Evolutionary conservation across 2,329 filamentous ascomycete genomes (phyloP).

Genomic region (Stachybotrys elegans): DNA sequence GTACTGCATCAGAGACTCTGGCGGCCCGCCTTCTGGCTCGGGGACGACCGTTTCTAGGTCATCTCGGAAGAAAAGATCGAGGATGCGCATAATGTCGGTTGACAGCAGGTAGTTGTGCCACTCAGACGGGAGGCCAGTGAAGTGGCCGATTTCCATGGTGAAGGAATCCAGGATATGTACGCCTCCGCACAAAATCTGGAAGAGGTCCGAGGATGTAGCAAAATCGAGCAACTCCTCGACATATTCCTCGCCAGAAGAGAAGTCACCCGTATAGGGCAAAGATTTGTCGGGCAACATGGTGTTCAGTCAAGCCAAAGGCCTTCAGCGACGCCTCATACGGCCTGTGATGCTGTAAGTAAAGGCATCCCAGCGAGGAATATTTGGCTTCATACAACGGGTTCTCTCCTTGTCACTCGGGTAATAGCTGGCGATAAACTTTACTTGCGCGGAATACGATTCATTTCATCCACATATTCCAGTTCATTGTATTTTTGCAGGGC

Average conservation of each 20-base stretch:
- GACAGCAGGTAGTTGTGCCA: conserved; percentile 77
- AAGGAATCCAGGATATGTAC: conserved; percentile 97
- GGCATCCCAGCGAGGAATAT: conserved; percentile 1
- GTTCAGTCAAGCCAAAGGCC: conserved; percentile 2
- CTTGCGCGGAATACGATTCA: no score
- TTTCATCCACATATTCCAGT: no score
- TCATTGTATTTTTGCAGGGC: no score
- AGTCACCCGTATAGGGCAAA: conserved; percentile 68
- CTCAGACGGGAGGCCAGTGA: conserved; percentile 68
- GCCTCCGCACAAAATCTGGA: conserved; percentile 90
- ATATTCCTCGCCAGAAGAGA: conserved; percentile 69
- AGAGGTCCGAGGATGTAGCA: conserved; percentile 65
- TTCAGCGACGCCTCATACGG: conserved; percentile 15
- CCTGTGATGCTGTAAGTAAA: background rate
- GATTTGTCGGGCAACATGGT: conserved; percentile 45
- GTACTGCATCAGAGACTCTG: conserved; percentile 63
- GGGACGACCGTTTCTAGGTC: conserved; percentile 47
- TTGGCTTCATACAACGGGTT: background rate
- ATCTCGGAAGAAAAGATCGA: conserved; percentile 77
- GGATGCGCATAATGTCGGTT: conserved; percentile 66
- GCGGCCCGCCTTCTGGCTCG: conserved; percentile 30
- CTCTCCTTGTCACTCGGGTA: no score
- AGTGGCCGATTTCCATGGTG: conserved; percentile 77
- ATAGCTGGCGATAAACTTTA: no score
- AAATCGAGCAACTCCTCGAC: conserved; percentile 74